Base-by-base conservation (phyloP, 2,329 filamentous ascomycete genomes). In the Sporothrix brunneoviolacea region DNA sequence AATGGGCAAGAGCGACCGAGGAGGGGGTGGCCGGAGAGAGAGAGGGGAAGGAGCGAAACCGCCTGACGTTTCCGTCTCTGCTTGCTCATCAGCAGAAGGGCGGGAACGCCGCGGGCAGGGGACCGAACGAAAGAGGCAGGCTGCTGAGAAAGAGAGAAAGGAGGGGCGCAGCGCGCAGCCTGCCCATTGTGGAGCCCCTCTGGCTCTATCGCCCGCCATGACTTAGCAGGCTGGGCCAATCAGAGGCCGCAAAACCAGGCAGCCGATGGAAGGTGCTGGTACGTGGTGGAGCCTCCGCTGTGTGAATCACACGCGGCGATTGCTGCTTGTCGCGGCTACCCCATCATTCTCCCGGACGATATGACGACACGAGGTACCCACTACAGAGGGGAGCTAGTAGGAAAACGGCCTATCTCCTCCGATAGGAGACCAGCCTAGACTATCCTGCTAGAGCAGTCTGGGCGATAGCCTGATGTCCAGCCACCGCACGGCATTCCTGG, bases 141-240 rank as follows among this genome's bases (percentile, higher is more conserved):
- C 33, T 49, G 22, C n/a, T n/a, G n/a, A n/a, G n/a, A 24, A 19
- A 33, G 30, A n/a, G 15, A 22, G 41, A 41, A 46, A 47, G 38
- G 36, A 48, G 51, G 49, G 54, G 54, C 54, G 52, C 54, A 50
- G 52, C 43, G 33, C 45, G 38, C n/a, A n/a, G 45, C 45, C 45
- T 48, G 27, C 35, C 35, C 35, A 8, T 18, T 22, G 37, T 24
- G 35, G n/a, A 38, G n/a, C 24, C 33, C 35, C 19, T 16, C 37
- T 7, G n/a, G 27, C 22, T 15, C 43, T 30, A 38, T 39, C 27
- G 36, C 43, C 16, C 22, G 16, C 15, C 38, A 40, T 8, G 18
- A 22, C 8, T 52, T 38, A 39, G 35, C 18, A 6, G 13, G 3
- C 13, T 15, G 22, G 35, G n/a, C 55, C 55, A 56, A 56, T 56